These are phyloP conservation scores for Acanthamoeba healyi DNA, from an alignment of 208 protist genomes.

Conservation along the genomic window DNA sequence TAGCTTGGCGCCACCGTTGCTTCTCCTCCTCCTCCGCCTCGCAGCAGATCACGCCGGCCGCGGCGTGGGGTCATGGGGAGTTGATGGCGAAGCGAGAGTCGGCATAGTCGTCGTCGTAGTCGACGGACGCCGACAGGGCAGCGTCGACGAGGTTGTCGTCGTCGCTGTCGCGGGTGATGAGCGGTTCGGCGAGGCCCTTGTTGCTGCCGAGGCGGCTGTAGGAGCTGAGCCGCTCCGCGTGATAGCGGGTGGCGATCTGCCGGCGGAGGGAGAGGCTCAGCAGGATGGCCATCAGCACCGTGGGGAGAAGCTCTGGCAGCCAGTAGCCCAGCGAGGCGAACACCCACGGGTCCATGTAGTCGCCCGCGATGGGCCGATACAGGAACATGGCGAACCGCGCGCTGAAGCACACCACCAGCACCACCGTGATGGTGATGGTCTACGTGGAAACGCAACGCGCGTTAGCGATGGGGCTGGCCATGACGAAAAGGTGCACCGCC, in stretches of 20 bases:
- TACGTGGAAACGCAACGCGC: not conserved
- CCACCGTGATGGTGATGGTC: not conserved
- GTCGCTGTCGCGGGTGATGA: not conserved
- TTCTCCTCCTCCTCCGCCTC: not conserved
- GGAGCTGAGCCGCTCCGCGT: not conserved
- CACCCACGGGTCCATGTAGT: not conserved
- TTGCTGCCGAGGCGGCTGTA: not conserved
- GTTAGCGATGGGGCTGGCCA: no score
- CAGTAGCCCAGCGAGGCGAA: constrained; percentile 34
- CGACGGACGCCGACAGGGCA: not conserved
- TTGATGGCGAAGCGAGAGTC: not conserved
- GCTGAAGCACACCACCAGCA: constrained; percentile 53
- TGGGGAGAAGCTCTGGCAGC: constrained; percentile 24
- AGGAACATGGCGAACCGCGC: constrained; percentile 43
- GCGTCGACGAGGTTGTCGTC: not conserved
- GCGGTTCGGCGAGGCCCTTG: not conserved
- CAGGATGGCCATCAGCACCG: constrained; percentile 7
- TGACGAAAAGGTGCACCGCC: no score
- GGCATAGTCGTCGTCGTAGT: not conserved
- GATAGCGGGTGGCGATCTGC: not conserved
- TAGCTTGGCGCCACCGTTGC: not conserved
- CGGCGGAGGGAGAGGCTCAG: constrained; percentile 5
- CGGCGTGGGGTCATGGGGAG: no score
- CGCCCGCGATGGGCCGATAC: constrained; percentile 55
- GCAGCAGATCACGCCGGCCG: not conserved